Base-by-base conservation (phyloP, 2,329 filamentous ascomycete species). In the Ophiocordyceps camponoti-leonardi region DNA sequence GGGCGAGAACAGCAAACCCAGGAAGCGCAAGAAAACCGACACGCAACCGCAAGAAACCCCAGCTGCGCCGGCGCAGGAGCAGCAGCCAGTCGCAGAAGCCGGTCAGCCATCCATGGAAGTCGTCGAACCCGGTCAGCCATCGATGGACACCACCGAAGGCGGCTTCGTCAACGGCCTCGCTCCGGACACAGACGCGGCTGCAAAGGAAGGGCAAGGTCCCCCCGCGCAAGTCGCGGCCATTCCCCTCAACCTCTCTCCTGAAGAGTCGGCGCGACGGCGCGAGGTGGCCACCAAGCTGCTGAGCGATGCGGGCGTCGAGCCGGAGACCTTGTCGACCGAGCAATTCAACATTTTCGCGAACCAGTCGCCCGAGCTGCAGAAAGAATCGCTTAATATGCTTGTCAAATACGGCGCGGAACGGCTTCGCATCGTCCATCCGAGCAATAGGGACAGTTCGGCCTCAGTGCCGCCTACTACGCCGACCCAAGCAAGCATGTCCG, bases 341-440 rank as follows among this genome's bases (percentile, higher is more conserved):
- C 74, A 78, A 52, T 75, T 78, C 49, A 68, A 62, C 50, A 78
- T 77, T 16, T 75, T 79, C 50, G 64, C 73, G 10, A 78, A 79
- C 46, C 75, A 79, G 56, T 68, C 73, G 1, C 72, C 73, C 0
- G 64, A 69, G 3, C 56, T 77, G 6, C 75, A 78, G 50, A 60
- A 62, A 45, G 66, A 72, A 45, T 78, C 75, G 1, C 57, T 79
- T 14, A 65, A 62, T 1, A 73, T 79, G 72, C 62, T 78, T 12
- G 64, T 67, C 1, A 69, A 67, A 52, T 77, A 77, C 46, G 75
- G 75, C 19, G 73, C 75, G 7, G 72, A 77, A 53, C 62, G 69
- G 14, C 58, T 79, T 22, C 65, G 71, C 12, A 77, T 79, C 43
- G 69, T 79, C 6, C 73, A 76, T 45, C 72, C 73, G 3, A 60